Evolutionary conservation across 768 basidiomycete genomes (phyloP).

Genomic region (Lactarius vividus): DNA sequence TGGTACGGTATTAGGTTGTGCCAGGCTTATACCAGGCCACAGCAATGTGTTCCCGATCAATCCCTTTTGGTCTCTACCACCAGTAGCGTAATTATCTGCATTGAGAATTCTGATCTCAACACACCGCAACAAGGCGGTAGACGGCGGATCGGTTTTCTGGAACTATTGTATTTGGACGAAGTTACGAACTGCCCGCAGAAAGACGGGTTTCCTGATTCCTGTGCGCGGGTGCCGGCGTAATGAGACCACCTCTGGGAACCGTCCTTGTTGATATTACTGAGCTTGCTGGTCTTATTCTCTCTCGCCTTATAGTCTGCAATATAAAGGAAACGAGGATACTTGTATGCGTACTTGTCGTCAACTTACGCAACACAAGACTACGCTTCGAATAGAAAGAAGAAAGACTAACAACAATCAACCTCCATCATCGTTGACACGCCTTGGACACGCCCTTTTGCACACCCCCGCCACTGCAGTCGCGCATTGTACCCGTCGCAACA

Average conservation of each 20-base stretch:
- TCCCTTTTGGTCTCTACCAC: not conserved
- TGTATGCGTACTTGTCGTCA: conserved; percentile 7
- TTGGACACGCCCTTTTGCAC: conserved; percentile 5
- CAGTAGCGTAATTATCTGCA: not conserved
- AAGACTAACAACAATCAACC: conserved; percentile 14
- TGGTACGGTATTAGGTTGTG: not conserved
- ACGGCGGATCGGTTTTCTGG: not conserved
- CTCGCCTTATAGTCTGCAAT: not conserved
- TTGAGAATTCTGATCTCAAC: conserved; percentile 1
- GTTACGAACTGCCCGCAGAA: not conserved
- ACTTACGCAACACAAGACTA: conserved; percentile 16
- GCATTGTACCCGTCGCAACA: conserved; percentile 8
- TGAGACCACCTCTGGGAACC: not conserved
- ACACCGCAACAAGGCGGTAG: conserved; percentile 4
- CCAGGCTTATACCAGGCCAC: conserved; percentile 3
- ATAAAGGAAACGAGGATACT: conserved; percentile 7
- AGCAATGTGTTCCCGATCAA: conserved; percentile 9
- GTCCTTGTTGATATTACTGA: not conserved
- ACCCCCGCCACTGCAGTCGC: not conserved
- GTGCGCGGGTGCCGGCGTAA: not conserved
- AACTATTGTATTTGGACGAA: not conserved
- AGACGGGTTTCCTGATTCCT: not conserved
- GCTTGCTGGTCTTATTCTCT: not conserved
- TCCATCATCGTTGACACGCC: conserved; percentile 7
- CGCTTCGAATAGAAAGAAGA: conserved; percentile 12